Base-by-base conservation (phyloP, 768 basidiomycete genomes). In the Coprinopsis sp. region DNA sequence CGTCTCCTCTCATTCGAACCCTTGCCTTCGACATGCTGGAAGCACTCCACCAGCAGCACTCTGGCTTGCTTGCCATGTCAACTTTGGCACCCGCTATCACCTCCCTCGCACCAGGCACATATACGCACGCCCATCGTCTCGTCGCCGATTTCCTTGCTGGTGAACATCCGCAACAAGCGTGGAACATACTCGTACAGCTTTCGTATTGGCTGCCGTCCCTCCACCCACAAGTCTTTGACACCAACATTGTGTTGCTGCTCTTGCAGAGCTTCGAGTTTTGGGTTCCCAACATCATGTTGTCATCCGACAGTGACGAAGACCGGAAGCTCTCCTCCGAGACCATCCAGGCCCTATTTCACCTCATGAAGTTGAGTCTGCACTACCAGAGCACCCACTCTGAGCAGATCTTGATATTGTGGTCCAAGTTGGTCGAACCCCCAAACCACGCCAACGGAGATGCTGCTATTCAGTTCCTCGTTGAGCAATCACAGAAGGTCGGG, bases 401-500 rank as follows among this genome's bases (percentile, higher is more conserved):
- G 52, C 91, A 92, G 58, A 75, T 96, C 34, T 71, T 82, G 7
- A 75, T 78, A 0, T 76, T 95, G 24, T 94, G 93, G 87, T 72
- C 76, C 6, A 80, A 81, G 46, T 68, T 95, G 12, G 86, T 91
- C 4, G 86, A 87, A 21, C 68, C 78, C 3, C 82, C 84, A 21
- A 72, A 82, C 54, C 74, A 81, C 45, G 72, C 77, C 19, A 91
- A 92, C 50, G 87, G 87, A 1, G 85, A 83, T 44, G 87, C 89
- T 3, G 72, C 91, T 13, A 73, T 88, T 39, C 77, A 84, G 24
- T 97, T 91, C 64, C 70, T 97, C 2, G 70, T 95, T 28, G 90
- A 92, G 54, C 91, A 95, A 56, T 87, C 90, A 1, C 82, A 86
- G 52, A 87, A 86, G 62, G 83, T 93, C 33, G 84, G 87, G 30